These are phyloP conservation scores for Straminergon stramineum DNA, from an alignment of 225 moss, liverwort and hornwort genomes.

Conservation along the genomic window DNA sequence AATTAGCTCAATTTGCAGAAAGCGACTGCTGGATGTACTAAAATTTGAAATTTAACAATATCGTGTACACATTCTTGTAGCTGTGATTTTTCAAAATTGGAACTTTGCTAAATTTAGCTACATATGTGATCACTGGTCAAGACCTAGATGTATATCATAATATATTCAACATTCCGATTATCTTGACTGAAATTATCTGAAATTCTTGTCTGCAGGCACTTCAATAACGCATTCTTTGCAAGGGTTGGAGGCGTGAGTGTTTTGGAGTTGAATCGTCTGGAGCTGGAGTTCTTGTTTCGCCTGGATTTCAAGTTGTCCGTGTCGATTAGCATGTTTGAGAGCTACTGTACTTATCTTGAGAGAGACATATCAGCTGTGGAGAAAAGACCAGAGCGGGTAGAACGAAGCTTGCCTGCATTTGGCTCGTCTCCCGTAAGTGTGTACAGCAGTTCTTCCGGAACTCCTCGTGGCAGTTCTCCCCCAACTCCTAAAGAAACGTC, in stretches of 20 bases:
- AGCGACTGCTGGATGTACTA: too few species aligned
- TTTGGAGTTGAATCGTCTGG: slow-evolving; percentile 76
- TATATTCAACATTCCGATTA: background rate
- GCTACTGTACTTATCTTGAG: slow-evolving; percentile 83
- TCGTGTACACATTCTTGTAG: background rate
- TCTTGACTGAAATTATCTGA: background rate
- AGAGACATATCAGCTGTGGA: slow-evolving; percentile 54
- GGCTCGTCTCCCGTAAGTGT: slow-evolving; percentile 9
- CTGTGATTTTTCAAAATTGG: background rate
- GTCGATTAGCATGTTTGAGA: slow-evolving; percentile 69
- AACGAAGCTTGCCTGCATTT: slow-evolving; percentile 55
- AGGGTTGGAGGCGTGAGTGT: slow-evolving; percentile 84
- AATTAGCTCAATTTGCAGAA: background rate
- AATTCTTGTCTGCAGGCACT: slow-evolving; percentile 54
- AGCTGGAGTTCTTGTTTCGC: slow-evolving; percentile 82
- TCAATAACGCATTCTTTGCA: slow-evolving; percentile 93
- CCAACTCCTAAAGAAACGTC: slow-evolving; percentile 9
- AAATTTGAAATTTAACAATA: background rate
- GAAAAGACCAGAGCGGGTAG: slow-evolving; percentile 18
- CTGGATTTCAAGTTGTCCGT: slow-evolving; percentile 83
- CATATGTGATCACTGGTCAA: background rate
- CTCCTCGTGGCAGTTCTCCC: slow-evolving; percentile 19
- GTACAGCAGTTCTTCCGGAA: slow-evolving; percentile 3
- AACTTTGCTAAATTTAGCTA: background rate
- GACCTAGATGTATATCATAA: background rate